Evolutionary conservation across 108 stramenopile genomes (phyloP), one percentile per base, ranked within the genome.

Genomic region (Discostella stelligeroides): DNA sequence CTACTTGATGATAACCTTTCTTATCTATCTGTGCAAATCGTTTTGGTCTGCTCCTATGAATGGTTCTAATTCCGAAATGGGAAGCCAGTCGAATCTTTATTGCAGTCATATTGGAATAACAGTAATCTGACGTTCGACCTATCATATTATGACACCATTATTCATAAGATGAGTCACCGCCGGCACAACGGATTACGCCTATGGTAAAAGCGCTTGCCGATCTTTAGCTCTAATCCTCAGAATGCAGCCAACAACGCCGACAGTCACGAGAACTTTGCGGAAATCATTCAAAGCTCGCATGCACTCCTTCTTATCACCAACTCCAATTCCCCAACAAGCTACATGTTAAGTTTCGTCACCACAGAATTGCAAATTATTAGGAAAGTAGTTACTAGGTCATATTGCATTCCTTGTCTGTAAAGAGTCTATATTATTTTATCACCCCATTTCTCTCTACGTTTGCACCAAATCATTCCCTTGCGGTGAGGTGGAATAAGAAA

Each of bases 31-130:
- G 48, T 49, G 48, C 23, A 17, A 17, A 49, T 0, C 9, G 0
- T 49, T 49, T 49, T 49, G 48, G 48, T n/a, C 48, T 7, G 9
- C 48, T 49, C 48, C 48, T 13, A 49, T 49, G 48, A 49, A 18
- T 7, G 48, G 48, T 0, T 17, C n/a, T 17, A 17, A 18, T 18
- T 49, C 48, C 23, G 18, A 49, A 49, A 12, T 18, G 48, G 48
- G 14, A 49, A 49, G n/a, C 17, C 48, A 18, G 18, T 17, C 8
- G 7, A 49, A 8, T 23, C 18, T 13, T 7, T 46, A 17, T n/a
- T 49, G 17, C 7, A 10, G 1, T 17, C 48, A 13, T 18, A 23
- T 49, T 2, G 15, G 18, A 49, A 18, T 18, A 13, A 49, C 1
- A n/a, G 7, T 17, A 1, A 1, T 49, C 48, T 49, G 34, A 34